Evolutionary conservation across 306 rosid species (phyloP), one percentile per base, ranked within the genome.

Genomic region (Prunus padus): DNA sequence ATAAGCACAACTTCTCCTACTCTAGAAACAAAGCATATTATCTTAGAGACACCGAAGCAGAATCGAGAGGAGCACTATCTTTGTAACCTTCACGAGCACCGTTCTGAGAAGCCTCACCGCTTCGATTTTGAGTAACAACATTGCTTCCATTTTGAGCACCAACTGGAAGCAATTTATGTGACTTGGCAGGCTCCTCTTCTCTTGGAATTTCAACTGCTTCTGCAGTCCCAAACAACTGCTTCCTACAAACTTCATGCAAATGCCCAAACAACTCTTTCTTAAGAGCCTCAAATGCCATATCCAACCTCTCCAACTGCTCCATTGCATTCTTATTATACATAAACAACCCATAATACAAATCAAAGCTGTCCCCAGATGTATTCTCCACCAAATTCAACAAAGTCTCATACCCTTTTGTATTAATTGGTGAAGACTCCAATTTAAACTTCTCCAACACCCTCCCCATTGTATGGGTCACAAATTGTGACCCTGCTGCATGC

Each of bases 301-400:
- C 80, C 74, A 76, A 20, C 61, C 74, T 67, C 74, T 76, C 74
- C 28, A 67, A 19, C 67, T 67, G 74, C 59, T 68, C 68, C 68
- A 76, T 67, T n/a, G 74, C 80, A 28, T 67, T 76, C 59, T 76
- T 67, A 46, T 76, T 76, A 31, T 68, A 76, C 68, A 76, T 76
- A 45, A 76, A 76, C 68, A 76, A 37, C 5, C 74, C 69, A 28
- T 67, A 67, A 22, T 76, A 76, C 61, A 76, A 28, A 20, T 76
- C 80, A 45, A 76, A 76, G 69, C 74, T 76, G 20, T 76, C 80
- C 13, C 74, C 68, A 11, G 61, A 45, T 8, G 80, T 76, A 13
- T 76, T 67, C 16, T 56, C 60, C 45, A 67, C 68, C 67, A 76
- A 68, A 57, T 56, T 55, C 68, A 76, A 56, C 59, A 76, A 28